Conservation (phyloP, 116 monocot species). For the Phalaenopsis hybrid region DNA sequence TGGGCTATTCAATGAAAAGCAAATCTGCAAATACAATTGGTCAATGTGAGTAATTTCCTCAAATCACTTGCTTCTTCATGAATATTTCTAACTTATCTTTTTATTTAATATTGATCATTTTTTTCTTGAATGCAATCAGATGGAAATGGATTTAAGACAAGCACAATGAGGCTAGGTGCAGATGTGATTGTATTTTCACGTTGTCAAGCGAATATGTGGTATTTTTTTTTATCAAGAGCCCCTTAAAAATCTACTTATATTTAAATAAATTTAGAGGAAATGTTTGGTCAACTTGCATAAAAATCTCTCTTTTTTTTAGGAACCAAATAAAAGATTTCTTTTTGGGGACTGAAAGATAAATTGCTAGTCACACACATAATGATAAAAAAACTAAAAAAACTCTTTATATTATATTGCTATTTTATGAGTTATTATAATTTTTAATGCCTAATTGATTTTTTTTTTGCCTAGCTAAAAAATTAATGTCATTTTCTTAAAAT, state of each 20-base stretch:
- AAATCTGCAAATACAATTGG: conserved; percentile 43
- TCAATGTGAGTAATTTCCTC: conserved; percentile 26
- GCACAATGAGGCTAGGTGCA: conserved; percentile 47
- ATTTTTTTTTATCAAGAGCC: background rate
- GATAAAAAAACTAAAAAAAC: too few species aligned
- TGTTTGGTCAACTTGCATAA: background rate
- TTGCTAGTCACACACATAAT: too few species aligned
- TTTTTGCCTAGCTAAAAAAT: too few species aligned
- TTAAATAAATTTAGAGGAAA: background rate
- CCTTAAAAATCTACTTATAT: background rate
- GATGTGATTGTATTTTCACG: conserved; percentile 48
- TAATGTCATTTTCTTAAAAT: too few species aligned
- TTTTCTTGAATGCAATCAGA: conserved; percentile 11
- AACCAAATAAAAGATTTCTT: too few species aligned
- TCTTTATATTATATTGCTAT: too few species aligned
- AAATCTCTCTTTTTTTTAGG: too few species aligned
- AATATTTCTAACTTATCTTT: background rate
- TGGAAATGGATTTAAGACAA: conserved; percentile 51
- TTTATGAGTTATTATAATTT: too few species aligned
- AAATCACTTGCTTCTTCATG: background rate
- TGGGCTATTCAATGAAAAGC: conserved; percentile 43
- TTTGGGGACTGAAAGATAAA: too few species aligned
- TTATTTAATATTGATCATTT: background rate
- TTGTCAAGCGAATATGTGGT: conserved; percentile 33
- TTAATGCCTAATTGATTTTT: too few species aligned